Evolutionary conservation across 2,329 filamentous ascomycete species (phyloP).

Genomic region (Sarocladium kiliense): DNA sequence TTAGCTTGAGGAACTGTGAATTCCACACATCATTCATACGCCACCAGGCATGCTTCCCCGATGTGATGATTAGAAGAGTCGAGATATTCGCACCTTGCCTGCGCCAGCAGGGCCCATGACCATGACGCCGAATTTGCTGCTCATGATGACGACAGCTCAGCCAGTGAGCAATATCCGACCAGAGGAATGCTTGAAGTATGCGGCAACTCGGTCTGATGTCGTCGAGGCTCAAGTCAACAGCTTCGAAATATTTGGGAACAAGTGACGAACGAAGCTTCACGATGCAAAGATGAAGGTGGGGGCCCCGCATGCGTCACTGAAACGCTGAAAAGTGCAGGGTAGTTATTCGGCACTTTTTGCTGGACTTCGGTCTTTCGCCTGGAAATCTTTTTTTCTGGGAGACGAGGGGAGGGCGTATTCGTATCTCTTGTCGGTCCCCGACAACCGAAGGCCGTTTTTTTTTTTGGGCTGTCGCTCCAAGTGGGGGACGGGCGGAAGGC

Average conservation of each 20-base stretch:
- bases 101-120: slow-evolving; percentile 95
- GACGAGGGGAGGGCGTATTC: not conserved
- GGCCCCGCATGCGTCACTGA: slow-evolving; percentile 3
- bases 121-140: slow-evolving; percentile 93
- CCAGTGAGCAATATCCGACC: not conserved
- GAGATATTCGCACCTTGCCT: slow-evolving; percentile 67
- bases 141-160: slow-evolving; percentile 31
- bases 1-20: not conserved
- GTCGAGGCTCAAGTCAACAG: not conserved
- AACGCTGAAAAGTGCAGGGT: not conserved
- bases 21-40: not conserved
- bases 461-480: not conserved
- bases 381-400: not conserved
- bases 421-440: slow-evolving; percentile 1
- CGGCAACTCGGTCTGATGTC: too few species aligned
- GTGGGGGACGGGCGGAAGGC: not conserved
- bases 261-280: slow-evolving; percentile 6
- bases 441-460: not conserved
- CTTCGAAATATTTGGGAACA: not conserved
- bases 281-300: slow-evolving; percentile 4
- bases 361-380: too few species aligned
- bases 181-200: too few species aligned
- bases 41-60: not conserved
- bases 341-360: not conserved
- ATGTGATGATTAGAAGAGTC: not conserved